These are phyloP conservation scores for Piper longum DNA, from an alignment of 164 flowering plant genomes.

Conservation along the genomic window DNA sequence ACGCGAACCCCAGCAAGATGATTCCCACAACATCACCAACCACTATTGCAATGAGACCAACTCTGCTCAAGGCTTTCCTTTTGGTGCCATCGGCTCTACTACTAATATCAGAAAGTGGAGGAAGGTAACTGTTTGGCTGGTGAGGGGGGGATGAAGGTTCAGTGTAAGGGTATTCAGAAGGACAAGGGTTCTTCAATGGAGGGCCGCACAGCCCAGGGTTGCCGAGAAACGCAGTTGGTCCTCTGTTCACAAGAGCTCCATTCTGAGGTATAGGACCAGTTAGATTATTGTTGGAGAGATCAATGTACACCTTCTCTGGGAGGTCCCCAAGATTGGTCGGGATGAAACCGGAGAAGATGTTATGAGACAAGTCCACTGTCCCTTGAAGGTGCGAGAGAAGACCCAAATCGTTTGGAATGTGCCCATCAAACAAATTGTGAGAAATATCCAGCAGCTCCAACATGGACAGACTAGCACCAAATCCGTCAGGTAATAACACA, in stretches of 20 bases:
- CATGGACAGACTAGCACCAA: conserved; percentile 44
- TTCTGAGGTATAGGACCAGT: conserved; percentile 87
- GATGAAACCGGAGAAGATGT: conserved; percentile 54
- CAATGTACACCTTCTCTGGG: conserved; percentile 90
- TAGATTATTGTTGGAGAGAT: conserved; percentile 68
- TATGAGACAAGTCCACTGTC: conserved; percentile 78
- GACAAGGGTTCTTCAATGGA: conserved; percentile 72
- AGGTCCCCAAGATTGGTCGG: conserved; percentile 74
- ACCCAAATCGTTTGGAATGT: conserved; percentile 71
- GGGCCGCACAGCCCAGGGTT: conserved; percentile 86
- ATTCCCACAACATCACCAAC: conserved; percentile 63
- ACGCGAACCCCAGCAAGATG: conserved; percentile 55
- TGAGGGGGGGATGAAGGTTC: conserved; percentile 49
- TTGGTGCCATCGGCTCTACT: conserved; percentile 13
- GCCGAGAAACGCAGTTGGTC: conserved; percentile 92
- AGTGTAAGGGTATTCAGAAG: conserved; percentile 13
- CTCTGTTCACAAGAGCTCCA: conserved; percentile 83
- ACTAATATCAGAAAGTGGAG: conserved; percentile 12
- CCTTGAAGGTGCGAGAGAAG: conserved; percentile 63
- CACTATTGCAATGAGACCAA: conserved; percentile 45
- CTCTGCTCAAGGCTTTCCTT: conserved; percentile 43
- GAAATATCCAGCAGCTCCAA: conserved; percentile 77
- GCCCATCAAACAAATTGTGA: conserved; percentile 47
- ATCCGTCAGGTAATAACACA: conserved; percentile 49
- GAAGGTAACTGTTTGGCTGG: conserved; percentile 34